Evolutionary conservation across 805 yeast species (phyloP).

Genomic region (Candida parachauliodes): DNA sequence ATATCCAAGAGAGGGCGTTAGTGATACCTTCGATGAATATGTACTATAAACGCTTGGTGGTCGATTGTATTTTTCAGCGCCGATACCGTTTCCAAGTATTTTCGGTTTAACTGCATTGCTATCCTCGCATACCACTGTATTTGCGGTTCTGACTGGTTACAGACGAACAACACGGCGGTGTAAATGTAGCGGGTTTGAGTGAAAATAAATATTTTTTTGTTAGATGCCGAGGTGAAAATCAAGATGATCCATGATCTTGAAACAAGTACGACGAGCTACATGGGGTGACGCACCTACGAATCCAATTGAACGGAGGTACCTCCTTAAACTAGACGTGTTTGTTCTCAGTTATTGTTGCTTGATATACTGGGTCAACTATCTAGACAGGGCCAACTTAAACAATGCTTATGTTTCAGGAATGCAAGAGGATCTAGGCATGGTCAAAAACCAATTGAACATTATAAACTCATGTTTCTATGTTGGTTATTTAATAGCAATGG

Average conservation of each 20-base stretch:
- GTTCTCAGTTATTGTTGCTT: slow-evolving; percentile 39
- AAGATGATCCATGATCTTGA: too few relatives aligned
- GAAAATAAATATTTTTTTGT: too few relatives aligned
- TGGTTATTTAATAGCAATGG: slow-evolving; percentile 56
- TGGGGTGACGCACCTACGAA: too few relatives aligned
- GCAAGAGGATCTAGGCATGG: slow-evolving; percentile 51
- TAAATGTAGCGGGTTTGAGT: too few relatives aligned
- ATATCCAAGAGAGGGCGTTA: slow-evolving; percentile 60
- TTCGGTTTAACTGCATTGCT: too few relatives aligned
- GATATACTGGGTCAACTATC: slow-evolving; percentile 63
- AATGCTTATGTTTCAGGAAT: slow-evolving; percentile 70
- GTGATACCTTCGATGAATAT: slow-evolving; percentile 65
- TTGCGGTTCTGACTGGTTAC: too few relatives aligned
- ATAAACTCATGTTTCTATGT: slow-evolving; percentile 56
- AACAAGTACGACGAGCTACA: too few relatives aligned
- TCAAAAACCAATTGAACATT: slow-evolving; percentile 59
- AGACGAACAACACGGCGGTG: too few relatives aligned
- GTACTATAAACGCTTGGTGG: slow-evolving; percentile 70
- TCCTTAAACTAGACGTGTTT: slow-evolving; percentile 39
- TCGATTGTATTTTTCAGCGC: slow-evolving; percentile 51
- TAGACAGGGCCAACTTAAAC: slow-evolving; percentile 57
- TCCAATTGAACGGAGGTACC: slow-evolving; percentile 26
- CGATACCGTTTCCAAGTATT: slow-evolving; percentile 47
- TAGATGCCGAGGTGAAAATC: too few relatives aligned
- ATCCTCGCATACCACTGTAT: too few relatives aligned